Conservation (phyloP, 2,329 filamentous ascomycete genomes). For the Aspergillus spinulosporus region DNA sequence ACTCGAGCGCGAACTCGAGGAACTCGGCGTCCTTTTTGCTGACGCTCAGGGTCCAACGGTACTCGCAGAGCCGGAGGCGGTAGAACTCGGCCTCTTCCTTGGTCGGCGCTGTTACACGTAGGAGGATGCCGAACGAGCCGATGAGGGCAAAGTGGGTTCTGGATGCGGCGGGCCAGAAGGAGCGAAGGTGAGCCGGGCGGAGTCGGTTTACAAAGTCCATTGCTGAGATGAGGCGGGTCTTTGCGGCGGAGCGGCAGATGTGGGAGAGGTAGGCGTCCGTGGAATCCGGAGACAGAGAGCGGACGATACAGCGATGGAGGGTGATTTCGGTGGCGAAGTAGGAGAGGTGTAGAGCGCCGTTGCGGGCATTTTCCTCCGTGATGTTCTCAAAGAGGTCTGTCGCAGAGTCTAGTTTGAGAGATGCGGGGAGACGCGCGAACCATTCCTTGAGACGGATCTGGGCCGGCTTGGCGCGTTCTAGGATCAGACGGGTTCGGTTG, state of each 20-base stretch:
- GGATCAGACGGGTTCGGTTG: constrained; percentile 51
- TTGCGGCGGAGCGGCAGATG: constrained; percentile 90
- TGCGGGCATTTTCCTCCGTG: constrained; percentile 43
- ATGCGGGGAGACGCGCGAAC: constrained; percentile 52
- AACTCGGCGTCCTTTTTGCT: constrained; percentile 68
- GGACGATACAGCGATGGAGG: constrained; percentile 85
- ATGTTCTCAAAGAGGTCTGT: constrained; percentile 48
- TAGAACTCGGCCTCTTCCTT: constrained; percentile 93
- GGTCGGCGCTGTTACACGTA: constrained; percentile 85
- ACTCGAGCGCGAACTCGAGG: constrained; percentile 68
- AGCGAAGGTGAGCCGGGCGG: constrained; percentile 78
- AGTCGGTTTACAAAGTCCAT: constrained; percentile 98
- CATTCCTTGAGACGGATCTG: constrained; percentile 55
- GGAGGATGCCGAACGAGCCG: constrained; percentile 84
- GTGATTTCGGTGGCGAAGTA: constrained; percentile 96
- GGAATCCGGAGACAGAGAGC: constrained; percentile 63
- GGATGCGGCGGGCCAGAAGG: constrained; percentile 69
- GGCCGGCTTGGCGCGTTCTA: constrained; percentile 56
- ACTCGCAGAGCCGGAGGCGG: constrained; percentile 78
- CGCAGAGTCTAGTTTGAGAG: constrained; percentile 52
- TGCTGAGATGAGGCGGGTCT: constrained; percentile 88
- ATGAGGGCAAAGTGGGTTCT: constrained; percentile 83
- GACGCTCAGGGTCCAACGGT: constrained; percentile 89
- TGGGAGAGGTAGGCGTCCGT: constrained; percentile 80
- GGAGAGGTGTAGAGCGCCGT: constrained; percentile 79